Conservation (phyloP, 164 flowering plant species). For the Dillenia suffruticosa region DNA sequence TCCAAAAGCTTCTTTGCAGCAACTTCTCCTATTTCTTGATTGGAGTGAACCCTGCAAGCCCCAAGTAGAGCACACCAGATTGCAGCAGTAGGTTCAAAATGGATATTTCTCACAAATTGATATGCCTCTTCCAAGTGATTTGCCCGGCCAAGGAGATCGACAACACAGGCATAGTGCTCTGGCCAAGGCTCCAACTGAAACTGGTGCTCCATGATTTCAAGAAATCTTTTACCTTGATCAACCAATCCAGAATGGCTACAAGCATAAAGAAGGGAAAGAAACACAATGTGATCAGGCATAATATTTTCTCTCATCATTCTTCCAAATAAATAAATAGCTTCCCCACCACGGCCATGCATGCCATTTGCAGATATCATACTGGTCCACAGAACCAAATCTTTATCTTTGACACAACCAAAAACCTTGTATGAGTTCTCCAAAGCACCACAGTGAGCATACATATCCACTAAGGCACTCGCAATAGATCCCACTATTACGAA, state of each 20-base stretch:
- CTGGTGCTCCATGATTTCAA: slow-evolving; percentile 43
- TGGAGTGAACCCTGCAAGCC: no score
- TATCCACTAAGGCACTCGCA: slow-evolving; percentile 63
- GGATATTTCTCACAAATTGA: no score
- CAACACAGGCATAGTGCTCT: slow-evolving; percentile 16
- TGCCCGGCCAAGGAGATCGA: slow-evolving; percentile 83
- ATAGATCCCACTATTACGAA: slow-evolving; percentile 41
- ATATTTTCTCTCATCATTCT: slow-evolving; percentile 40
- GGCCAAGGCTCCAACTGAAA: slow-evolving; percentile 52
- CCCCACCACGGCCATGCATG: slow-evolving; percentile 72
- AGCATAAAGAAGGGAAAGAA: slow-evolving; percentile 70
- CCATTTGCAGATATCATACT: slow-evolving; percentile 80
- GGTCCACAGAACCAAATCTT: slow-evolving; percentile 54
- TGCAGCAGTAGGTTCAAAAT: no score
- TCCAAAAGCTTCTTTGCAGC: neutral
- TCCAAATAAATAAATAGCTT: slow-evolving; percentile 49
- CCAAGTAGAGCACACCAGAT: no score
- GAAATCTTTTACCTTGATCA: slow-evolving; percentile 48
- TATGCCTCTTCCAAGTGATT: no score
- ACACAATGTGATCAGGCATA: slow-evolving; percentile 70
- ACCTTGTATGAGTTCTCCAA: slow-evolving; percentile 41
- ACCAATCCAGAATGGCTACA: slow-evolving; percentile 80
- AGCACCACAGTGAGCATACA: slow-evolving; percentile 75
- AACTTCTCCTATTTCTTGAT: slow-evolving; percentile 10
- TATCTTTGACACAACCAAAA: slow-evolving; percentile 26